Percentiles rank a stretch among this genome's conserved stretches.
Evolutionary conservation across 306 rosid species (phyloP).

Genomic region (Rubus idaeus): DNA sequence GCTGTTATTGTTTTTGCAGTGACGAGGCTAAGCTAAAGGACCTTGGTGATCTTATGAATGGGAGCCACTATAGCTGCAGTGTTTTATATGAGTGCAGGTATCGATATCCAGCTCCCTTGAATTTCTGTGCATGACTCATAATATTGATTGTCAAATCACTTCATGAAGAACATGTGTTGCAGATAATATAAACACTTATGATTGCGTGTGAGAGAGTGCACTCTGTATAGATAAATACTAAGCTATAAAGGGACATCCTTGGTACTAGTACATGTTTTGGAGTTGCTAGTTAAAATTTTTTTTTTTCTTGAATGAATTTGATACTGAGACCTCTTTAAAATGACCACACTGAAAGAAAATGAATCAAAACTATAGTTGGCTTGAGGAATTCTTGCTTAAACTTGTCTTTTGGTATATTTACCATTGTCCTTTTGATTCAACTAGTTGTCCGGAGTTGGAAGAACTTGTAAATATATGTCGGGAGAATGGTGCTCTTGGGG

Average conservation of each 20-base stretch:
- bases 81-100: conserved; percentile 98
- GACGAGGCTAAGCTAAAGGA: conserved; percentile 76
- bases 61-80: conserved; percentile 92
- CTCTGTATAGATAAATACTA: not conserved
- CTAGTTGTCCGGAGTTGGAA: conserved; percentile 95
- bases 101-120: no score
- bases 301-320: no score
- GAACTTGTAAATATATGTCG: conserved; percentile 74
- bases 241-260: not conserved
- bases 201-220: no score
- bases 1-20: conserved; percentile 43
- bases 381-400: not conserved
- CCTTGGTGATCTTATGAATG: conserved; percentile 96
- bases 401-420: not conserved
- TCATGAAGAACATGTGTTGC: no score
- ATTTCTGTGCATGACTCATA: no score
- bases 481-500: conserved; percentile 77
- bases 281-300: not conserved
- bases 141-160: no score
- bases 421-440: conserved; percentile 15
- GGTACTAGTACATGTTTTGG: not conserved
- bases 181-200: no score
- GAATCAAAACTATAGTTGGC: no score
- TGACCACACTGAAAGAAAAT: no score
- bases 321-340: no score